Conservation (phyloP, 2,329 filamentous ascomycete species). For the Clonostachys chloroleuca region DNA sequence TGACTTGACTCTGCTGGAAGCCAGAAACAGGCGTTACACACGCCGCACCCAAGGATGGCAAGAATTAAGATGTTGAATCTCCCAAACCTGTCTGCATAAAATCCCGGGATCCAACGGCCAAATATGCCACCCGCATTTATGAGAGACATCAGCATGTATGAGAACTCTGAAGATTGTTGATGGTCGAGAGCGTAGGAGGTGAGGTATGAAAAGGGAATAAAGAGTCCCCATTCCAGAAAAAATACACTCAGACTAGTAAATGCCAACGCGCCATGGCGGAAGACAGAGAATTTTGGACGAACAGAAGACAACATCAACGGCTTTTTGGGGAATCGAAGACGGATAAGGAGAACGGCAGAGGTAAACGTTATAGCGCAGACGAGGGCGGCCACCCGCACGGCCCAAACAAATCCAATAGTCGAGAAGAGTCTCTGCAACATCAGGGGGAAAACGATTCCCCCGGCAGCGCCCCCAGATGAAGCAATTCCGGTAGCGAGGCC, state of each 20-base stretch:
- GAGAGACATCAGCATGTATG: conserved; percentile 62
- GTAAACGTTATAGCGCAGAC: conserved; percentile 1
- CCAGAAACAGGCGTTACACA: conserved; percentile 58
- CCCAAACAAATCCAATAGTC: conserved; percentile 1
- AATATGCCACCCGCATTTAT: conserved; percentile 63
- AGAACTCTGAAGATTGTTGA: conserved; percentile 45
- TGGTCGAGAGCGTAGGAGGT: conserved; percentile 52
- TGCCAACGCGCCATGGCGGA: neutral
- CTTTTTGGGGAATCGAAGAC: neutral
- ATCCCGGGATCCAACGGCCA: conserved; percentile 50
- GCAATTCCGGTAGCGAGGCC: conserved; percentile 52
- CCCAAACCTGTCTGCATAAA: conserved; percentile 50
- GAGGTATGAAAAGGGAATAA: conserved; percentile 54
- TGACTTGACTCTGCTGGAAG: conserved; percentile 41
- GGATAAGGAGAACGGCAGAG: conserved; percentile 1
- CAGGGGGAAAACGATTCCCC: conserved; percentile 25
- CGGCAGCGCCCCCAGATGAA: conserved; percentile 49
- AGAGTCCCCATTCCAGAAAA: conserved; percentile 33
- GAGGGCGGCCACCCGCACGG: neutral
- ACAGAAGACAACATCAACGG: neutral
- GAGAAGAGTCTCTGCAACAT: conserved; percentile 1
- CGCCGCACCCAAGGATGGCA: conserved; percentile 39
- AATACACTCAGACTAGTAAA: conserved; percentile 11
- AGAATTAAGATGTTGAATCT: conserved; percentile 56
- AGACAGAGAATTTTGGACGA: conserved; percentile 1